phyloP scores from a whole-genome alignment of 441 rosid genomes.

The Breynia disticha region DNA sequence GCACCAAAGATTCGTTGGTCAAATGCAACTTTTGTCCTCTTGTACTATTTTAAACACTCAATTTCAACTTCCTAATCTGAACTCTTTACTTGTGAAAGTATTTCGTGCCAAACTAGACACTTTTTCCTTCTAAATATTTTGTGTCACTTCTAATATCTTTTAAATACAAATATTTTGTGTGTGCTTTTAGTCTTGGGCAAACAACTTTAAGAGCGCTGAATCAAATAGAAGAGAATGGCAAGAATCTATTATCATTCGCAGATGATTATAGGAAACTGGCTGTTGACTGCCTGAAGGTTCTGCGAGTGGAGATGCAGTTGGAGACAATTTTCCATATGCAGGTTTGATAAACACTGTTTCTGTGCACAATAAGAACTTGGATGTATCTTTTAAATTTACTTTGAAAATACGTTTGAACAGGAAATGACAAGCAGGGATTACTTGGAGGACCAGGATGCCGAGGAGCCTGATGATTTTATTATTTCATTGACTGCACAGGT shows the following conservation, averaged over 20 bases:
- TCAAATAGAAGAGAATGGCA: constrained; percentile 46
- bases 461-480: constrained; percentile 95
- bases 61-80: too few relatives aligned
- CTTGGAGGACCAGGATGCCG: constrained; percentile 89
- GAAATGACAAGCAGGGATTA: constrained; percentile 89
- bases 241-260: constrained; percentile 65
- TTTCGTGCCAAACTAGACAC: not conserved
- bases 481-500: constrained; percentile 92
- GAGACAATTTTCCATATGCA: constrained; percentile 93
- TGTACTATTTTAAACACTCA: too few relatives aligned
- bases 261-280: constrained; percentile 93
- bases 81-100: too few relatives aligned
- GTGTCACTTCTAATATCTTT: too few relatives aligned
- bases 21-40: too few relatives aligned
- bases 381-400: not conserved
- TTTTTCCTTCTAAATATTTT: not conserved
- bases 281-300: constrained; percentile 87
- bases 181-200: constrained; percentile 54
- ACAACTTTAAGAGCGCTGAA: constrained; percentile 40
- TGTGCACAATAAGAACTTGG: too few relatives aligned
- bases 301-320: constrained; percentile 96
- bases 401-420: constrained; percentile 33
- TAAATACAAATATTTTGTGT: not conserved
- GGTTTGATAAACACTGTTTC: constrained; percentile 30
- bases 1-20: not conserved